Evolutionary conservation across 306 rosid genomes (phyloP), one percentile per base, ranked within the genome.

Genomic region (Vigna unguiculata): DNA sequence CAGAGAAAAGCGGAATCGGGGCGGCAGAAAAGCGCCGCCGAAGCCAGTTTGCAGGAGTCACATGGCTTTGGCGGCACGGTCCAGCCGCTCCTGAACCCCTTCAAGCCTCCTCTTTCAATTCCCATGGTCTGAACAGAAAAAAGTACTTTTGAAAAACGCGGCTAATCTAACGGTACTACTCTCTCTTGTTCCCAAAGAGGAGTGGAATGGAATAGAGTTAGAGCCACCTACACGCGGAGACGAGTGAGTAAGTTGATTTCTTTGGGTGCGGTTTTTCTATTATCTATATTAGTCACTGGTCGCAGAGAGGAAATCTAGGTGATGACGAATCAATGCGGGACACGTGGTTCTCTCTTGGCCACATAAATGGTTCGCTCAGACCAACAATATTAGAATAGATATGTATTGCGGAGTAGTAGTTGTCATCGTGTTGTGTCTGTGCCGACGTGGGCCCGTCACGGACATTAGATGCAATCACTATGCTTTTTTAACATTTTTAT

Each of bases 1-100:
- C 99, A 96, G 13, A 96, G 90, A n/a, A 90, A 96, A 7, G 91
- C 96, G 0, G 91, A 82, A 84, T 96, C 93, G 0, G 87, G 75
- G 28, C 87, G 87, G 85, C 99, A 96, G 84, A 88, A 96, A 3
- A 91, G 71, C 0, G 89, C 84, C 0, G 97, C 90, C 0, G 91
- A 53, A 1, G 77, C 77, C 16, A 91, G 59, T 61, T 85, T 89
- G 83, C 99, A 96, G 2, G 93, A 82, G 78, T 92, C 97, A 22
- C 99, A 96, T 3, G 79, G 86, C 92, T 87, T 96, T 0, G 89
- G 80, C 21, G 88, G 87, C 28, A 85, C 82, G 38, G 75, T 60
- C 86, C 93, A 84, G 1, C 81, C 86, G 36, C 75, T 72, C 2
- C 84, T 75, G 5, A 90, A 82, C 6, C 78, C 83, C 76, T 72